Percentiles rank a stretch among this genome's conserved stretches.
phyloP scores from a whole-genome alignment of 2,329 filamentous ascomycete species.

The Paracoccidioides brasiliensis region DNA sequence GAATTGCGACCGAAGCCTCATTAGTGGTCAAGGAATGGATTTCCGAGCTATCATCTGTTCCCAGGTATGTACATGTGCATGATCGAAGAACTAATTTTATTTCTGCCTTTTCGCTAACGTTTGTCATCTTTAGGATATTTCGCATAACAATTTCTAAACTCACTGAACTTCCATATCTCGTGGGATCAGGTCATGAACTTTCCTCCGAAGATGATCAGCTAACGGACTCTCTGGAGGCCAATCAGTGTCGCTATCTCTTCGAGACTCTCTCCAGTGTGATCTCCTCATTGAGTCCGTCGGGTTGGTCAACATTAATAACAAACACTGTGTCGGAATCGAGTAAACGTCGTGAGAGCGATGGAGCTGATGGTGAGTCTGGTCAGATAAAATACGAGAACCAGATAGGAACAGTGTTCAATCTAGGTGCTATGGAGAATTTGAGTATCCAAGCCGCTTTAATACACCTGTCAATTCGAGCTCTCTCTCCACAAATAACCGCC shows the following conservation, averaged over 20 bases:
- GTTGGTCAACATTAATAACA: constrained; percentile 58
- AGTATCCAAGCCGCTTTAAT: constrained; percentile 12
- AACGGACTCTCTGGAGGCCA: constrained; percentile 48
- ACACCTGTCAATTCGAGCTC: constrained; percentile 6
- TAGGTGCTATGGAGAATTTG: constrained; percentile 17
- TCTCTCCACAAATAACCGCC: constrained; percentile 3
- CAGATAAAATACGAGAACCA: background rate
- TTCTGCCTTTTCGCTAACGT: background rate
- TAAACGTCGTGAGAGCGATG: constrained; percentile 33
- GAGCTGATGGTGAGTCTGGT: constrained; percentile 39
- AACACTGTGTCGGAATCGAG: constrained; percentile 41
- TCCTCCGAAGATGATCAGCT: constrained; percentile 34
- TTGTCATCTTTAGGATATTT: constrained; percentile 21
- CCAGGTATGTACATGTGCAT: constrained; percentile 31
- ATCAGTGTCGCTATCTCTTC: constrained; percentile 66
- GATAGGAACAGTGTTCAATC: background rate
- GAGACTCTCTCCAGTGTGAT: constrained; percentile 62
- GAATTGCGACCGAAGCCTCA: constrained; percentile 59
- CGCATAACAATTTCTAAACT: constrained; percentile 25
- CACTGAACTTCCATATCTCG: constrained; percentile 19
- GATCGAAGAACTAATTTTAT: background rate
- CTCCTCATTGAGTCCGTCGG: constrained; percentile 51
- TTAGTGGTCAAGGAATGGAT: constrained; percentile 74
- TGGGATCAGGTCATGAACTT: constrained; percentile 10
- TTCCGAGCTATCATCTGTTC: constrained; percentile 42